Base-by-base conservation (phyloP, 2,329 filamentous ascomycete species). In the Alternaria brassicicola region DNA sequence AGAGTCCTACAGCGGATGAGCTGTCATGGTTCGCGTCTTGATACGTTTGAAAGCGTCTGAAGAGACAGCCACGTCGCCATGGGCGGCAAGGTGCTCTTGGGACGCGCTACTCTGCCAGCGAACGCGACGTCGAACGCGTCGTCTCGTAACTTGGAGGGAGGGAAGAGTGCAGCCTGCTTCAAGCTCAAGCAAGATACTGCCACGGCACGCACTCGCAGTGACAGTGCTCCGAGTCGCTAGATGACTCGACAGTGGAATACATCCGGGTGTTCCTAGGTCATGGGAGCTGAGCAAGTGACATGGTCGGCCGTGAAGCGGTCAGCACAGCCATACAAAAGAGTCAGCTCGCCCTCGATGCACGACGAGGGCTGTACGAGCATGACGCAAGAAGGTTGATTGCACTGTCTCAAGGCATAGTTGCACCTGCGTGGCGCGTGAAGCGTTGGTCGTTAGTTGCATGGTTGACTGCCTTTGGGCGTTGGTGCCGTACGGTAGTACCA, bases 201-300 rank as follows among this genome's bases (percentile, higher is more conserved):
- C 43, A 47, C 43, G 43, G 28, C 43, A 13, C 30, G 3, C n/a
- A 21, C 6, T 7, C n/a, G 10, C 28, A 25, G 43, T 35, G 43
- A 19, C 28, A 19, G 30, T 33, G 17, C 48, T 42, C 23, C 26
- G 19, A 26, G 48, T 31, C 36, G 23, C 21, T 35, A 52, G 56
- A 57, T 68, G 68, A 70, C 59, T 68, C 68, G 65, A 52, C 33
- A 38, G 13, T 23, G 30, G 30, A n/a, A 33, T 47, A 38, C 47
- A 35, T 19, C 19, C n/a, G 49, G 41, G 46, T 52, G 35, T 28
- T 15, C 47, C 45, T 52, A 52, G 66, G 67, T 74, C 72, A 76
- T 67, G 66, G 72, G 53, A 62, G 60, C 61, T 61, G 63, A 25
- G 53, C 67, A 60, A 70, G 68, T 76, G 73, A 75, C 72, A 66